Percentiles rank a stretch among this genome's conserved stretches.
Evolutionary conservation across 2,329 filamentous ascomycete genomes (phyloP).

Genomic region (Sclerotinia nivalis): DNA sequence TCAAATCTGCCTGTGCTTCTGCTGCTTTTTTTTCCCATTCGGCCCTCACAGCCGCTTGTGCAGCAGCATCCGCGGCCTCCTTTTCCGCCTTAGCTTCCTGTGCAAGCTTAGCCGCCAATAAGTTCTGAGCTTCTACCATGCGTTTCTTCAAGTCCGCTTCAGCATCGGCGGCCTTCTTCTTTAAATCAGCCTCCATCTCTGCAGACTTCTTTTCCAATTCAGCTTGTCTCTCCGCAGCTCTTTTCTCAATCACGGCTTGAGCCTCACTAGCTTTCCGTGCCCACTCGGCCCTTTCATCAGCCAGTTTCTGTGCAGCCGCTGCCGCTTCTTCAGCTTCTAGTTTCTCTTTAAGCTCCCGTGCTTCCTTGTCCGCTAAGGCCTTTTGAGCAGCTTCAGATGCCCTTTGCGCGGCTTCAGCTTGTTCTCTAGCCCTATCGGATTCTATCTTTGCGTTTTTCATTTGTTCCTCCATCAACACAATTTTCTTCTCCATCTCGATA

Average conservation of each 20-base stretch:
- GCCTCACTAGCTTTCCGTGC: conserved; percentile 46
- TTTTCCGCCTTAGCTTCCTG: conserved; percentile 30
- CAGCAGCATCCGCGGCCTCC: conserved; percentile 24
- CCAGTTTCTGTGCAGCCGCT: conserved; percentile 47
- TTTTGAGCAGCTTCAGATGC: conserved; percentile 42
- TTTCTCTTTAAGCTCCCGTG: conserved; percentile 39
- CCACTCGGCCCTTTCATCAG: conserved; percentile 48
- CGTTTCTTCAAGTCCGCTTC: conserved; percentile 29
- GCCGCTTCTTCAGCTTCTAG: conserved; percentile 40
- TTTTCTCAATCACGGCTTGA: conserved; percentile 40
- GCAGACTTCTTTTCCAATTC: conserved; percentile 25
- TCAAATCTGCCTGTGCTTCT: conserved; percentile 29
- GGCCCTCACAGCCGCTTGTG: conserved; percentile 23
- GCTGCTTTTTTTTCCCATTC: conserved; percentile 31
- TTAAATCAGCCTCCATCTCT: conserved; percentile 23
- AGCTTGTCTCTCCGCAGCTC: conserved; percentile 27
- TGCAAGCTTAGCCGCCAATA: conserved; percentile 18
- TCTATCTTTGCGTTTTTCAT: conserved; percentile 47
- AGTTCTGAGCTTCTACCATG: conserved; percentile 29
- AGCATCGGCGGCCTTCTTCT: conserved; percentile 29
- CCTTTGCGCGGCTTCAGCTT: conserved; percentile 42
- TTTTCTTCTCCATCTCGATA: conserved; percentile 51
- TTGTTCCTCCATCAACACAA: conserved; percentile 62
- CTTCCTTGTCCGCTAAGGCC: conserved; percentile 47
- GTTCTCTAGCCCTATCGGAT: conserved; percentile 36